Base-by-base conservation (phyloP, 768 basidiomycete species). In the Lyophyllum semitale region DNA sequence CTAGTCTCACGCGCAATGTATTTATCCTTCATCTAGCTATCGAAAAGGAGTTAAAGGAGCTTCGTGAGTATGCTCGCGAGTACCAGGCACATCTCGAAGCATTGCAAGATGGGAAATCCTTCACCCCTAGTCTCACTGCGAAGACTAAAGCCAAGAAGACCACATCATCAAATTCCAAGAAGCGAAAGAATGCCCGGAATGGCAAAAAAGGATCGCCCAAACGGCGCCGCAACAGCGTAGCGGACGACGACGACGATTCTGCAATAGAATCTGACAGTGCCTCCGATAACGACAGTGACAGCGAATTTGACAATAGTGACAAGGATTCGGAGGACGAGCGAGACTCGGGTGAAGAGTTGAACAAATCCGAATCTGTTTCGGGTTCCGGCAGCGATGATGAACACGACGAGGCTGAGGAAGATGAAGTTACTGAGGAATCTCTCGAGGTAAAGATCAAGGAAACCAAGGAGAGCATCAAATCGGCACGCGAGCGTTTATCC, bases 41-140 rank as follows among this genome's bases (percentile, higher is more conserved):
- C 20, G 71, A 79, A 5, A 58, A 61, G 15, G 69, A 77, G 48
- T 63, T 84, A 22, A 68, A 79, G 55, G 51, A 62, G 12, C 58
- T 73, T 30, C 75, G 78, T 4, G 73, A 72, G 15, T 55, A 65
- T 55, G 26, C 70, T 51, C 42, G 63, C 17, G 80, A 84, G 54
- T 69, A 80, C 56, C 59, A 78, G 53, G 72, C 69, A 12, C 81
- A 84, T 58, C 64, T 84, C 8, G 64, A 76, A 35, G 81, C 80
- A 3, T 63, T 84, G 18, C 62, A 79, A 61, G 72, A 73, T 26
- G 81, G 76, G 12, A 69, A 77, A 49, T 49, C 70, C 0, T 84
- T 81, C 57, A 71, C 63, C 23, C 75, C 81, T 11, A 69, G 58
- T 37, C 59, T 83, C 35, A 80, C 77, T 0, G 70, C 61, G 9